These are phyloP conservation scores for Scytalidium sp. DNA, from an alignment of 2,329 filamentous ascomycete genomes.

Conservation along the genomic window DNA sequence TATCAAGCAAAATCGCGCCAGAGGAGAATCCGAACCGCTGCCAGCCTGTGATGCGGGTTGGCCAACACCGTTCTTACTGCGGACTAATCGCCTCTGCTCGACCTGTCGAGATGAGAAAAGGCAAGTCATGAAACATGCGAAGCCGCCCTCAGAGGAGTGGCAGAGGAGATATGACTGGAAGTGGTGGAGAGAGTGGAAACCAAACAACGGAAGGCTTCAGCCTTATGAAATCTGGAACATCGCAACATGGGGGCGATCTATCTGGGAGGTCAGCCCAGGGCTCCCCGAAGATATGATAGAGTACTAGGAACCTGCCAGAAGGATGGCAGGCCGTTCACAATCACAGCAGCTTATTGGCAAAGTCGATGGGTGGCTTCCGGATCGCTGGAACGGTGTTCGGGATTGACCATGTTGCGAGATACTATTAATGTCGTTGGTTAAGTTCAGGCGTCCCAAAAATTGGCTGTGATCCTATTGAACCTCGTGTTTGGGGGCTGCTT, in stretches of 20 bases:
- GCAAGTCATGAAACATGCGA: background rate
- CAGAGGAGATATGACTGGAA: background rate
- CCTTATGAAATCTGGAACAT: background rate
- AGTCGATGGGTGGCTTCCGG: no score
- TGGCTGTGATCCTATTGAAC: no score
- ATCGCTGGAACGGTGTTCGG: no score
- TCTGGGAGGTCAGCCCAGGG: background rate
- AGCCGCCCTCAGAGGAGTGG: background rate
- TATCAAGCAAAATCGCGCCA: background rate
- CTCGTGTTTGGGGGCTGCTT: no score
- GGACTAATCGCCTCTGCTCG: background rate
- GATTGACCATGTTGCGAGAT: no score
- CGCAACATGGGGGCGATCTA: background rate
- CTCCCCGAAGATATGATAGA: background rate
- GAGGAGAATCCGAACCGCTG: background rate
- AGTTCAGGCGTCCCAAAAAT: no score
- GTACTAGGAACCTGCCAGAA: no score
- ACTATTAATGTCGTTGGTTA: no score
- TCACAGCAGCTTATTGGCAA: no score
- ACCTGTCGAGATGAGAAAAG: background rate
- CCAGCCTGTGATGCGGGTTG: background rate
- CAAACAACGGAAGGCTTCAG: background rate
- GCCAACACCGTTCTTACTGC: background rate
- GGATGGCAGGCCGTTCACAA: no score
- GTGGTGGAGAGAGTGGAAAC: background rate